A percentile compares a stretch with the other conserved stretches of the same genome.
These are phyloP conservation scores for Fusarium mangiferae DNA, from an alignment of 2,329 filamentous ascomycete genomes.

Conservation along the genomic window DNA sequence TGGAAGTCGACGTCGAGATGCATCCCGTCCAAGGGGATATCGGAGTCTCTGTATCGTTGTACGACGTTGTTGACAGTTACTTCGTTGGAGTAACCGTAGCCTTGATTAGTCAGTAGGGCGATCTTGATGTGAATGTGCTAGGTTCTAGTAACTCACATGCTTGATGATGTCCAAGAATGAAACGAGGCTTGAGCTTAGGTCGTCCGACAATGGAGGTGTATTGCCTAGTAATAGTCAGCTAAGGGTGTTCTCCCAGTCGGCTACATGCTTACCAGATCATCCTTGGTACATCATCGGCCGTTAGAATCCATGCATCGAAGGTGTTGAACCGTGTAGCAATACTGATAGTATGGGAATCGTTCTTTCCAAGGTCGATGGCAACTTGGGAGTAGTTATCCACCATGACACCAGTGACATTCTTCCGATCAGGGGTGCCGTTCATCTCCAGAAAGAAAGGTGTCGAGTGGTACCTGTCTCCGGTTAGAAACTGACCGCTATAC, in stretches of 20 bases:
- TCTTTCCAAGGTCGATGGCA: neutral
- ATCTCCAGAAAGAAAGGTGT: neutral
- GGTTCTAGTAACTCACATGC: neutral
- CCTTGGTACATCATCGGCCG: neutral
- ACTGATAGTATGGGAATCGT: neutral
- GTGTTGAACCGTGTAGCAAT: constrained; percentile 6
- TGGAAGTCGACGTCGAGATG: neutral
- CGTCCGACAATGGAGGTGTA: neutral
- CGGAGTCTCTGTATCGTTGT: neutral
- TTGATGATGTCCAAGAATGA: neutral
- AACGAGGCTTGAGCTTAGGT: constrained; percentile 7
- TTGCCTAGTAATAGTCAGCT: neutral
- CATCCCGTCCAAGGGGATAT: neutral
- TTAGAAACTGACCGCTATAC: fast-evolving
- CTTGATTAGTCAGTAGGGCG: neutral
- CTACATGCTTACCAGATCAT: neutral
- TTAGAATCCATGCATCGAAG: neutral
- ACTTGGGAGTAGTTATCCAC: neutral
- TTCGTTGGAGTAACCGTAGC: neutral
- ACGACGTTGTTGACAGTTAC: neutral
- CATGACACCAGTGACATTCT: neutral
- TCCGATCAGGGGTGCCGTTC: neutral
- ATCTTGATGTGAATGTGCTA: fast-evolving
- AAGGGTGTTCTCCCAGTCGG: fast-evolving
- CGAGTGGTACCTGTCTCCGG: neutral